Evolutionary conservation across 345 rosid species (phyloP).

Genomic region (Cardamine resedifolia): DNA sequence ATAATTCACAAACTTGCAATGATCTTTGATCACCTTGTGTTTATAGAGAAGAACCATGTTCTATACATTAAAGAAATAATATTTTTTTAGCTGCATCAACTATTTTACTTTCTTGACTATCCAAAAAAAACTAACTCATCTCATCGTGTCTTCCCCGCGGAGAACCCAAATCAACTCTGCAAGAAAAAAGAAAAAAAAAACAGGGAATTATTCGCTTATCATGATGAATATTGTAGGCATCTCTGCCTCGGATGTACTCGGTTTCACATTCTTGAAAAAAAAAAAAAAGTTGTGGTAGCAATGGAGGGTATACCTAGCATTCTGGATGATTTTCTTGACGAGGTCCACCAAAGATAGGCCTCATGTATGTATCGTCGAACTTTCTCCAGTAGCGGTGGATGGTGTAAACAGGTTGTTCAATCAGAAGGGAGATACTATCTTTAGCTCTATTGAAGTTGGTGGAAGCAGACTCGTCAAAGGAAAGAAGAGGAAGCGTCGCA

Average conservation of each 20-base stretch:
- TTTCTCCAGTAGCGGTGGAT: conserved; percentile 84
- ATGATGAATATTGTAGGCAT: not conserved
- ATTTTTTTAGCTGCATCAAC: conserved; percentile 5
- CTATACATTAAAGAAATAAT: conserved; percentile 14
- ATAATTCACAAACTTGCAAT: conserved; percentile 23
- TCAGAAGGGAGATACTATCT: conserved; percentile 66
- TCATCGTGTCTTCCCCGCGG: conserved; percentile 13
- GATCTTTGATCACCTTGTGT: conserved; percentile 11
- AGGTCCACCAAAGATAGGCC: conserved; percentile 87
- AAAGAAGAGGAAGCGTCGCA: conserved; percentile 58
- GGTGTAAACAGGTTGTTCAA: conserved; percentile 78
- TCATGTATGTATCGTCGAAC: conserved; percentile 81
- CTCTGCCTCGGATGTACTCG: not conserved
- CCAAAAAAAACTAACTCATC: conserved; percentile 15
- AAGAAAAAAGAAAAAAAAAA: not conserved
- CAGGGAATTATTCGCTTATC: not conserved
- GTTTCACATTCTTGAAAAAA: not conserved
- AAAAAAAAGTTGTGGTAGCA: not conserved
- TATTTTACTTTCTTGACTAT: conserved; percentile 14
- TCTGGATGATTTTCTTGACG: conserved; percentile 32
- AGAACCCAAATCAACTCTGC: conserved; percentile 1
- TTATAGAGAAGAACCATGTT: conserved; percentile 21
- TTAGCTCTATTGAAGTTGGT: conserved; percentile 71
- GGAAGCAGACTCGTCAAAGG: conserved; percentile 62
- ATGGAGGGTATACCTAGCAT: conserved; percentile 40